A percentile compares a stretch with the other conserved stretches of the same genome.
Conservation (phyloP, 2,329 filamentous ascomycete genomes). For the Podosphaera aphanis region DNA sequence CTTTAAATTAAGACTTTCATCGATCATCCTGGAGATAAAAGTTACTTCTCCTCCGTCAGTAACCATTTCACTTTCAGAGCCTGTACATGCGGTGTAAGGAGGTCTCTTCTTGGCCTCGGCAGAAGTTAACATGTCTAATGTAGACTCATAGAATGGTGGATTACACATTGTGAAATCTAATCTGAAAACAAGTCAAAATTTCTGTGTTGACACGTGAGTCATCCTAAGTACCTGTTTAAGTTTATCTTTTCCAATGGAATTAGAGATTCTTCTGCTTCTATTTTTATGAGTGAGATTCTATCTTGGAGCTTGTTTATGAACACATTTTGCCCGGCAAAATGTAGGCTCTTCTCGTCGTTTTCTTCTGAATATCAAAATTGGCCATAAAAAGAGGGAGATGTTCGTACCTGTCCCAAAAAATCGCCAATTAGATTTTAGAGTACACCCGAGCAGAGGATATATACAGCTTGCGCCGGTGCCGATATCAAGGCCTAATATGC, state of each 20-base stretch:
- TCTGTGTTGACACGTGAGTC: neutral
- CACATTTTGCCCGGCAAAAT: conserved; percentile 44
- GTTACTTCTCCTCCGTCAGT: conserved; percentile 51
- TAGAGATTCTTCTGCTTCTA: conserved; percentile 26
- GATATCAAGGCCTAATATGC: conserved; percentile 53
- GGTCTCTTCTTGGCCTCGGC: conserved; percentile 41
- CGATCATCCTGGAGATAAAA: conserved; percentile 48
- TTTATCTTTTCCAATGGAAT: conserved; percentile 32
- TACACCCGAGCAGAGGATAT: conserved; percentile 62
- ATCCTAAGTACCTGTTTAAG: conserved; percentile 16
- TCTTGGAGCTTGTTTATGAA: conserved; percentile 35
- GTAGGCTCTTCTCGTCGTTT: conserved; percentile 47
- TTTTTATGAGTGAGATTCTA: conserved; percentile 40
- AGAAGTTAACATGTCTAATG: conserved; percentile 40
- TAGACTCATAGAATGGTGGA: conserved; percentile 74
- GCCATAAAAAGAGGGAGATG: conserved; percentile 4
- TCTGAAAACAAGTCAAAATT: conserved; percentile 12
- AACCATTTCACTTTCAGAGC: conserved; percentile 67
- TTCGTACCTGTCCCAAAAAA: conserved; percentile 41
- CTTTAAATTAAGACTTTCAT: conserved; percentile 38
- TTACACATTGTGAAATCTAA: conserved; percentile 85
- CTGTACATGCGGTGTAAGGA: conserved; percentile 53
- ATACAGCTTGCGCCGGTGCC: conserved; percentile 83
- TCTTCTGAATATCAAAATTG: conserved; percentile 26
- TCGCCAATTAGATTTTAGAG: conserved; percentile 42